These are phyloP conservation scores for Globisporangium alternatum DNA, from an alignment of 352 stramenopile species.

Conservation along the genomic window DNA sequence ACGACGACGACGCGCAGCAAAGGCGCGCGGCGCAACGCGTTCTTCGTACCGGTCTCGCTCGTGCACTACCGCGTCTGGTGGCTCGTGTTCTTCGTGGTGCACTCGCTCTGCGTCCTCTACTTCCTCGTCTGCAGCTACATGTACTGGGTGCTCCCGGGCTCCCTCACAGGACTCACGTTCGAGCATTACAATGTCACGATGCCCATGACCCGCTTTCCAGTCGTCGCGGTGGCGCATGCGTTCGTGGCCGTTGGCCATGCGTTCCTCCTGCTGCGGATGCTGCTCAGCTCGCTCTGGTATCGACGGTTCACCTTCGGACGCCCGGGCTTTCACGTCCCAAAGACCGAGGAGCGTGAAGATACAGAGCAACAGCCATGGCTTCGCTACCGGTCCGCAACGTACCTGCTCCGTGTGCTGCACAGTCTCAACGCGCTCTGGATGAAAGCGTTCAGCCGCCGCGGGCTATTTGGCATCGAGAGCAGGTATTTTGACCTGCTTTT, in stretches of 20 bases:
- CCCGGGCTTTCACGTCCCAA: constrained; percentile 6
- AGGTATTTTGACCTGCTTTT: constrained; percentile 23
- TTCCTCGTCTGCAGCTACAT: constrained; percentile 6
- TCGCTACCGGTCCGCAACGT: background rate
- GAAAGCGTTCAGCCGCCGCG: constrained; percentile 7
- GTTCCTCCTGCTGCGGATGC: constrained; percentile 17
- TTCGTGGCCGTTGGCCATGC: constrained; percentile 9
- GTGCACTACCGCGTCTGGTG: constrained; percentile 16
- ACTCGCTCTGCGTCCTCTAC: constrained; percentile 10
- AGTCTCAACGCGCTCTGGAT: background rate
- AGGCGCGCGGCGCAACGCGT: constrained; percentile 7
- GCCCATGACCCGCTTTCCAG: background rate
- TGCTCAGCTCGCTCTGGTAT: constrained; percentile 6
- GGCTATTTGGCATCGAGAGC: constrained; percentile 23
- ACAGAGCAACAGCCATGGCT: background rate
- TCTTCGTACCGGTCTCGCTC: constrained; percentile 11
- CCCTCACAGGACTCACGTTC: constrained; percentile 9
- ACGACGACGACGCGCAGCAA: constrained; percentile 5
- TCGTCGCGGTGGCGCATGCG: constrained; percentile 9
- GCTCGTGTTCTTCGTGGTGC: constrained; percentile 9
- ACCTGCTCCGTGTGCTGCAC: background rate
- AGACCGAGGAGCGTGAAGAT: background rate
- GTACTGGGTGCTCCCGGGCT: constrained; percentile 10
- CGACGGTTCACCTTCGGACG: constrained; percentile 12
- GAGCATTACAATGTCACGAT: constrained; percentile 13